Conservation (phyloP, 2,329 filamentous ascomycete genomes). For the Hymenoscyphus fructigenus region DNA sequence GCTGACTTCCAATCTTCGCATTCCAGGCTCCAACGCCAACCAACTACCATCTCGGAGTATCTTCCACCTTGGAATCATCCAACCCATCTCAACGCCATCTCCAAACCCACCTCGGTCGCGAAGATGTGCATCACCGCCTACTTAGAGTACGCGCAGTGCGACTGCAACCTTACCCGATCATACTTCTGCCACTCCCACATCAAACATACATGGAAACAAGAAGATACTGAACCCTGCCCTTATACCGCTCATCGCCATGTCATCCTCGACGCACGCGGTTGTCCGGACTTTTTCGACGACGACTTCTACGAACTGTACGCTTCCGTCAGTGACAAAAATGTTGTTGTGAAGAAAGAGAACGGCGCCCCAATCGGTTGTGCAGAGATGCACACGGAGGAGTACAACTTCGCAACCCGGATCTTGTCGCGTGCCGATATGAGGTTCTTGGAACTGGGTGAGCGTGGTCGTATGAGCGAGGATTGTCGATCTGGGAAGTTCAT, state of each 20-base stretch:
- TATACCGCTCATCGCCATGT: not conserved
- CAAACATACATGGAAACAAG: not conserved
- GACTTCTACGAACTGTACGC: not conserved
- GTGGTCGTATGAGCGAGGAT: not conserved
- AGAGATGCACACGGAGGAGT: not conserved
- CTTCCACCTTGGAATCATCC: not conserved
- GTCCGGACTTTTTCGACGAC: not conserved
- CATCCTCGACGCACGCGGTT: not conserved
- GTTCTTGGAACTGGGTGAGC: slow-evolving; percentile 2
- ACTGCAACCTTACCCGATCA: not conserved
- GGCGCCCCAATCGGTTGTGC: not conserved
- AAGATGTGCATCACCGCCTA: slow-evolving; percentile 1
- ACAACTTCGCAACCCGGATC: not conserved
- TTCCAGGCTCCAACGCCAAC: not conserved
- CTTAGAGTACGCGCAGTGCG: not conserved
- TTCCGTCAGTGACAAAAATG: not conserved
- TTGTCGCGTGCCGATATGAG: not conserved
- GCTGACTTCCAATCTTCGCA: not conserved
- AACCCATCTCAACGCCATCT: not conserved
- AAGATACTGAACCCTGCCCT: not conserved
- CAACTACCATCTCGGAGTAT: not conserved
- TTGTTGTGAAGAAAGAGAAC: not conserved
- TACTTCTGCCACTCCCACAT: not conserved
- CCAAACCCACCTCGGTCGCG: not conserved
- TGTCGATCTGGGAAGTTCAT: not conserved